Conservation (phyloP, 345 rosid genomes). For the Euclidium syriacum region DNA sequence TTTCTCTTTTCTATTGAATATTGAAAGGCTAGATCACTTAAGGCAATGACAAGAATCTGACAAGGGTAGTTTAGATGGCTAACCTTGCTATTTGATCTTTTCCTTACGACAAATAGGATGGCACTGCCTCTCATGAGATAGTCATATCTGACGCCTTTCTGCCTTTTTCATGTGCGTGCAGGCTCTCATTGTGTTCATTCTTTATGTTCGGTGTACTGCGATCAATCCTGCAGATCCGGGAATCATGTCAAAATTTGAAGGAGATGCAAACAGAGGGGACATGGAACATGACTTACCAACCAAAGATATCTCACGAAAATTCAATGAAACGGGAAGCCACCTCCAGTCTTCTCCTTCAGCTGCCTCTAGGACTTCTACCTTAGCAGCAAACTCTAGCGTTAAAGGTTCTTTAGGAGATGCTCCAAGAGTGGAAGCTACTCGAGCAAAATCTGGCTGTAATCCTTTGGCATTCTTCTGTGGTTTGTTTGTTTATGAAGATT, state of each 20-base stretch:
- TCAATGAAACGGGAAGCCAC: conserved; percentile 55
- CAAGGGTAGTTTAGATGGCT: not conserved
- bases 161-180: conserved; percentile 35
- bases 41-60: not conserved
- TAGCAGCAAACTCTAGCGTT: conserved; percentile 56
- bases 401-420: conserved; percentile 59
- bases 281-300: conserved; percentile 35
- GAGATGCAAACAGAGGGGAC: conserved; percentile 30
- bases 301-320: conserved; percentile 41
- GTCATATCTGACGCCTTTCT: not conserved
- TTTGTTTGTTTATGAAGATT: conserved; percentile 79
- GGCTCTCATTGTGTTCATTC: conserved; percentile 85
- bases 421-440: conserved; percentile 34
- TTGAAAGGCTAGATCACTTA: not conserved
- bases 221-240: conserved; percentile 99
- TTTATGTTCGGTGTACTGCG: conserved; percentile 95
- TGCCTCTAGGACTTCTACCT: conserved; percentile 66
- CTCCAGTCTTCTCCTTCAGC: conserved; percentile 70
- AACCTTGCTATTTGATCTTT: not conserved
- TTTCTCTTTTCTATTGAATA: too few relatives aligned
- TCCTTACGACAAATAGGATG: not conserved
- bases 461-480: conserved; percentile 69
- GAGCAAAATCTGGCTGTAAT: conserved; percentile 32
- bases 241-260: conserved; percentile 71
- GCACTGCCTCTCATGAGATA: not conserved